These are phyloP conservation scores for Cucumis hystrix DNA, from an alignment of 306 rosid species.

Conservation along the genomic window DNA sequence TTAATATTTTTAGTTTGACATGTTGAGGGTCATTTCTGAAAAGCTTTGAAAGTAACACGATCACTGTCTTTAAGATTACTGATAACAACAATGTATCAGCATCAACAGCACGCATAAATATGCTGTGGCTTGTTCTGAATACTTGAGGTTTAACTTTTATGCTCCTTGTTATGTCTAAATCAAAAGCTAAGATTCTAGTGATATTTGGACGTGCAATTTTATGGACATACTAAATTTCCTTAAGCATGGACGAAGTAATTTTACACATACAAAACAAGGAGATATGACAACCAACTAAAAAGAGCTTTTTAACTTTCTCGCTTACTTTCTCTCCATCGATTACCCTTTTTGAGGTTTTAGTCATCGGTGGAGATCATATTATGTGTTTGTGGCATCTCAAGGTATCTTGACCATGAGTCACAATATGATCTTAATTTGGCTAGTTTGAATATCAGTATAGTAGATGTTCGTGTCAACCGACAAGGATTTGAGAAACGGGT, in stretches of 20 bases:
- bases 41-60: not conserved
- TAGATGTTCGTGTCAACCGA: slow-evolving; percentile 50
- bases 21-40: not conserved
- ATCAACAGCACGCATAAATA: not conserved
- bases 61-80: not conserved
- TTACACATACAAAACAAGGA: not conserved
- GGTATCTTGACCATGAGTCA: not conserved
- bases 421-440: not conserved
- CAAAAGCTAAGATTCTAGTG: not conserved
- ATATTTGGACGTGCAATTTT: not conserved
- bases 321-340: not conserved
- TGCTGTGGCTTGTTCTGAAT: not conserved
- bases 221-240: not conserved
- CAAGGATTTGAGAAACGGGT: slow-evolving; percentile 95
- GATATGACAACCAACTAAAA: not conserved
- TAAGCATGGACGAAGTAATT: not conserved
- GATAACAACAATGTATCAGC: not conserved
- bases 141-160: not conserved
- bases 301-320: not conserved
- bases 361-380: not conserved
- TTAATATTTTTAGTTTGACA: not conserved
- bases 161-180: not conserved
- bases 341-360: not conserved
- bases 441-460: slow-evolving; percentile 39
- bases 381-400: not conserved